Base-by-base conservation (phyloP, 2,329 filamentous ascomycete species). In the Sclerotinia glacialis region DNA sequence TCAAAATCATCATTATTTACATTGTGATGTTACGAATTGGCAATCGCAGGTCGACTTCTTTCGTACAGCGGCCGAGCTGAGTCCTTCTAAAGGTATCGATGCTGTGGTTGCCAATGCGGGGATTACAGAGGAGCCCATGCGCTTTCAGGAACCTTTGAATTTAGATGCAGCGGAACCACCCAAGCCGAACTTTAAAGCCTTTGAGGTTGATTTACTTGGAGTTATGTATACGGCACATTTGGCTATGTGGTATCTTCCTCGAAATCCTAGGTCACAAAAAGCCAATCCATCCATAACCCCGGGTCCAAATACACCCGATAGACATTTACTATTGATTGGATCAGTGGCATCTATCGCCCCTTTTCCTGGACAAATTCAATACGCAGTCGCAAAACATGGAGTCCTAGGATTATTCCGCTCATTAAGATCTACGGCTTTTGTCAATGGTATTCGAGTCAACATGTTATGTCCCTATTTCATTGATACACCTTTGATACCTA, bases 381-480 rank as follows among this genome's bases (percentile, higher is more conserved):
- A 91, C 75, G 80, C 81, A 31, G 80, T 83, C 42, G 82, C 85
- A 54, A 91, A 91, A 75, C 88, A 91, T 76, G 88, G 82, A 26
- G 82, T 91, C 0, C 79, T 88, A 14, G 89, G 88, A 0, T 78
- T 90, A 44, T 90, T 88, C 76, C 82, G 88, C 53, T 80, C 81
- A 7, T 77, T 91, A 55, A 81, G 87, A 21, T 75, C 79, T 5
- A 82, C 82, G 0, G 78, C 82, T 2, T 80, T 81, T 64, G 70
- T 76, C 9, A 77, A 81, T 52, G 84, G 84, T 31, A 78, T 90
- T 52, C 81, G 89, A 54, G 79, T 89, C 67, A 91, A 90, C 73
- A 80, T 89, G 72, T 75, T 91, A n/a, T 83, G 82, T 67, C 88
- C 88, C 0, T 90, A 89, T 76, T 90, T 89, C 75, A 81, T 83